Base-by-base conservation (phyloP, 2,329 filamentous ascomycete genomes). In the Microsporum audouinii region DNA sequence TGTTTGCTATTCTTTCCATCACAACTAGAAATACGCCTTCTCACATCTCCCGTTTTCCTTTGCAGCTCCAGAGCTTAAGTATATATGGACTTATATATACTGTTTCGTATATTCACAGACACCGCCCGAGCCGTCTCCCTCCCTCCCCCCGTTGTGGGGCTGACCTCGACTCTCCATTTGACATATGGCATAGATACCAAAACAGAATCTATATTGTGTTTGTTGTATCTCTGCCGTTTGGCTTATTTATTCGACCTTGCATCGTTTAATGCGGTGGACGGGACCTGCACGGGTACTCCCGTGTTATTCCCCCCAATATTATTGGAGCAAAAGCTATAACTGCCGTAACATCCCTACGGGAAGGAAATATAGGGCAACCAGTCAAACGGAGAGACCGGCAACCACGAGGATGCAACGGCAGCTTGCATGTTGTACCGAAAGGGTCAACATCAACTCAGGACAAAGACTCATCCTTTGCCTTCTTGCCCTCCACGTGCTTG, bases 301-400 rank as follows among this genome's bases (percentile, higher is more conserved):
- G 23, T 55, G 14, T 17, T 55, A n/a, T 33, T 36, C 12, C 6
- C 39, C 8, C 39, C 8, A 17, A 23, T 23, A 55, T 34, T n/a
- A 10, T 12, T 29, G 6, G n/a, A 36, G 17, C n/a, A 2, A n/a
- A 31, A 34, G 29, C 51, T 36, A 34, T 55, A 34, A 14, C 51
- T 55, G 31, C 51, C 36, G 51, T 36, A 36, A 55, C 51, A 12
- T 23, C 23, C 33, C 33, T 34, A 36, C 51, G 51, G 51, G 55
- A 57, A 41, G 39, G 34, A 12, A 57, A 33, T 57, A 33, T 57
- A 57, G 17, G 55, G 55, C 55, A 36, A 14, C 55, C 39, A 43
- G 55, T 57, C 36, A 57, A 57, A 57, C 55, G 39, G 33, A 36
- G 29, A 7, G 10, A 17, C 34, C 6, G 36, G 23, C 29, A n/a